These are phyloP conservation scores for Boletales sp. DNA, from an alignment of 768 basidiomycete genomes.

Conservation along the genomic window DNA sequence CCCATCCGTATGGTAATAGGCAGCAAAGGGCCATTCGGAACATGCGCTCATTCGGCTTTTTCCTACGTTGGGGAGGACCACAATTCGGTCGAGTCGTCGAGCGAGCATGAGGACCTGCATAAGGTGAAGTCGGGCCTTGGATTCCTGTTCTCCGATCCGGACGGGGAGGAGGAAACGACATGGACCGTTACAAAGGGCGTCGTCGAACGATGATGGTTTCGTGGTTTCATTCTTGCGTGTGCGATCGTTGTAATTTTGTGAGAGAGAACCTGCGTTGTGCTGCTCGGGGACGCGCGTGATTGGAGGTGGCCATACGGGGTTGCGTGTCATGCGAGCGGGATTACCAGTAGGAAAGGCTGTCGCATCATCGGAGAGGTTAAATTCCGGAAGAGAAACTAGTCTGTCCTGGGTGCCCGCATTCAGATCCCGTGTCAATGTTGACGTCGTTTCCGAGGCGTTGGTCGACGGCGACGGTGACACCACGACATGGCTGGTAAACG, in stretches of 20 bases:
- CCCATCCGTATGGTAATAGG: slow-evolving; percentile 44
- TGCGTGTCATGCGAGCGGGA: neutral
- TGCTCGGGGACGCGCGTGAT: slow-evolving; percentile 35
- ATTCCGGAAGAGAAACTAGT: no score
- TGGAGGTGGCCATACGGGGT: slow-evolving; percentile 29
- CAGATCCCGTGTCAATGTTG: neutral
- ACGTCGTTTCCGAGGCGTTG: no score
- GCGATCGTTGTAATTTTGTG: neutral
- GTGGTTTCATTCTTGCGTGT: neutral
- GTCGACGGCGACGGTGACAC: no score
- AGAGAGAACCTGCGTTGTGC: neutral
- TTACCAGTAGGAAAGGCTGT: neutral
- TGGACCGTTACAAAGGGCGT: slow-evolving; percentile 19
- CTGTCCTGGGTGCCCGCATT: neutral
- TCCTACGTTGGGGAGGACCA: slow-evolving; percentile 60
- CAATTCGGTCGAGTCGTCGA: slow-evolving; percentile 45
- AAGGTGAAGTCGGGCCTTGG: slow-evolving; percentile 55
- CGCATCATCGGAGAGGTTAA: neutral
- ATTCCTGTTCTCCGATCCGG: slow-evolving; percentile 54
- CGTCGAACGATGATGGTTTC: slow-evolving; percentile 12
- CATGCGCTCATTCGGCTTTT: slow-evolving; percentile 53
- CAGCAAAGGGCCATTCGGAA: slow-evolving; percentile 43
- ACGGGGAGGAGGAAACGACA: slow-evolving; percentile 50
- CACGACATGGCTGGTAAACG: neutral
- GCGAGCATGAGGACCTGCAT: slow-evolving; percentile 50